A percentile compares a stretch with the other conserved stretches of the same genome.
These are phyloP conservation scores for Neospora caninum DNA, from an alignment of 169 alveolate species.

Conservation along the genomic window DNA sequence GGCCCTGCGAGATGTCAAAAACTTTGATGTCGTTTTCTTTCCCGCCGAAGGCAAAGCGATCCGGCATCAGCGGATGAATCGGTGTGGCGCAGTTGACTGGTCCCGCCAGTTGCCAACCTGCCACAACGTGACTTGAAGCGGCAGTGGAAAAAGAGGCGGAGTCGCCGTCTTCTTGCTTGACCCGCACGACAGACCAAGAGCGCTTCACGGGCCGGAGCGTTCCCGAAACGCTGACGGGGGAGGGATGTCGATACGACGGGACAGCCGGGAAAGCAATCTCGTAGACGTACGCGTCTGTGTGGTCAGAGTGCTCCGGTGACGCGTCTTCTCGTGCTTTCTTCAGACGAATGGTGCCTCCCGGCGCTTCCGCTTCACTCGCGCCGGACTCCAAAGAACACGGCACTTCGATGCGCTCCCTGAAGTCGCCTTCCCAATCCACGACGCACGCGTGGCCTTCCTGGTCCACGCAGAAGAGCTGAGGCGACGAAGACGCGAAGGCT, in stretches of 20 bases:
- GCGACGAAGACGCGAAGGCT: background rate
- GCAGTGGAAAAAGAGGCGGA: background rate
- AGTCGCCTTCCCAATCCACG: constrained; percentile 59
- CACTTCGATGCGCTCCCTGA: background rate
- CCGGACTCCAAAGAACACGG: background rate
- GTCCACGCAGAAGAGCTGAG: constrained; percentile 45
- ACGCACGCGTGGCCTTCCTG: constrained; percentile 63
- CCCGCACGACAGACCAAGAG: background rate
- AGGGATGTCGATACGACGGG: background rate
- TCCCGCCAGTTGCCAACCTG: constrained; percentile 10
- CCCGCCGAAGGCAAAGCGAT: constrained; percentile 64
- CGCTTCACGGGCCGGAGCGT: background rate
- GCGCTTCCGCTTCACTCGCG: background rate
- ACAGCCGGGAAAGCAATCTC: background rate
- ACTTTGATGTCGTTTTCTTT: constrained; percentile 58
- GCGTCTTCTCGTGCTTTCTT: background rate
- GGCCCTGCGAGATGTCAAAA: constrained; percentile 47
- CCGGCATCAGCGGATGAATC: constrained; percentile 53
- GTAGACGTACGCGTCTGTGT: background rate
- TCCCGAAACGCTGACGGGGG: background rate
- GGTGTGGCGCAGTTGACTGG: constrained; percentile 23
- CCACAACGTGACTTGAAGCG: background rate
- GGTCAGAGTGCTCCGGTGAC: constrained; percentile 1
- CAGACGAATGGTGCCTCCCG: background rate
- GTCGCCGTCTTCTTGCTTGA: background rate